phyloP scores from a whole-genome alignment of 2,329 filamentous ascomycete genomes.

The Colletotrichum australisinense region DNA sequence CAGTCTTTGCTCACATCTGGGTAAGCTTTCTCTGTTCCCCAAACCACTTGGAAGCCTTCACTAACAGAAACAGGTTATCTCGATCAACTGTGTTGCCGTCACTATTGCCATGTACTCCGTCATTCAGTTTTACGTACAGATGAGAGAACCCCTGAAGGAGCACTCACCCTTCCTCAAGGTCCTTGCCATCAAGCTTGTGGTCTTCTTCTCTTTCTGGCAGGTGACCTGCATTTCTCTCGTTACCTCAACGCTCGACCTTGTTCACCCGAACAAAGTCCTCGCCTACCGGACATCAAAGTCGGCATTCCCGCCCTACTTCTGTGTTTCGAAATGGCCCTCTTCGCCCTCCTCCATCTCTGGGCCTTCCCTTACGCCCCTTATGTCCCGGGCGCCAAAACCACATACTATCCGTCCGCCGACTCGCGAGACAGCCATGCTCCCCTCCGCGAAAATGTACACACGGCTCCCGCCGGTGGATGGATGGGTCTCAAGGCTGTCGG shows the following conservation, averaged over 20 bases:
- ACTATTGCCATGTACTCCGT: slow-evolving; percentile 90
- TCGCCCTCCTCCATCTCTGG: slow-evolving; percentile 82
- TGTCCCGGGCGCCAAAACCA: slow-evolving; percentile 53
- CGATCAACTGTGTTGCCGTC: slow-evolving; percentile 78
- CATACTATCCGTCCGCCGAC: slow-evolving; percentile 61
- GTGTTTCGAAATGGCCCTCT: slow-evolving; percentile 87
- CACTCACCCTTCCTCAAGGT: slow-evolving; percentile 84
- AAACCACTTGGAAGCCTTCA: background rate
- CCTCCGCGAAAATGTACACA: slow-evolving; percentile 55
- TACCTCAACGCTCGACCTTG: slow-evolving; percentile 71
- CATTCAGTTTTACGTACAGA: slow-evolving; percentile 87
- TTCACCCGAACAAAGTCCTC: slow-evolving; percentile 69
- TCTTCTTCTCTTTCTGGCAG: slow-evolving; percentile 94
- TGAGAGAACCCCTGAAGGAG: slow-evolving; percentile 74
- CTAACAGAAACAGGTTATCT: slow-evolving; percentile 61
- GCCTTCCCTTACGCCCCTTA: slow-evolving; percentile 86
- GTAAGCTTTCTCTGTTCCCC: slow-evolving; percentile 53
- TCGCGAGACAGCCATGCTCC: slow-evolving; percentile 51
- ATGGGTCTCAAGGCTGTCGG: slow-evolving; percentile 73
- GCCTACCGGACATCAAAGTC: slow-evolving; percentile 81
- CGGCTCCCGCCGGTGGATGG: slow-evolving; percentile 71
- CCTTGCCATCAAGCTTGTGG: slow-evolving; percentile 87
- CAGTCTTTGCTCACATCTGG: slow-evolving; percentile 88
- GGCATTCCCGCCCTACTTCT: slow-evolving; percentile 83
- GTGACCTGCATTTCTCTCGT: slow-evolving; percentile 61